These are phyloP conservation scores for Geosmithia putterillii DNA, from an alignment of 2,329 filamentous ascomycete genomes.

Conservation along the genomic window DNA sequence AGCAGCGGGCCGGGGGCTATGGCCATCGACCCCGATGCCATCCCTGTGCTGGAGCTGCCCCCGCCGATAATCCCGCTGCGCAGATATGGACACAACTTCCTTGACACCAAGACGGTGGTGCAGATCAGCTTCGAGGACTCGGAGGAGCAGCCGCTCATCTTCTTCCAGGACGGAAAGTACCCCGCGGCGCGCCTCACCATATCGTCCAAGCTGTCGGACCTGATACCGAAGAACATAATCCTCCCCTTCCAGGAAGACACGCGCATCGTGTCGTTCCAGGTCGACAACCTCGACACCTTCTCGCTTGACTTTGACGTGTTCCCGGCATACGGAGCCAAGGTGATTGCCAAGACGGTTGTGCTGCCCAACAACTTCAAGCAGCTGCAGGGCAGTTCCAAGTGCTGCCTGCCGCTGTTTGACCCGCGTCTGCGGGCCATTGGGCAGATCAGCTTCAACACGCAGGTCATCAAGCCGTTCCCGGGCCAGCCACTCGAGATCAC, in stretches of 20 bases:
- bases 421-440: constrained; percentile 84
- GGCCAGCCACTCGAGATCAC: constrained; percentile 91
- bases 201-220: constrained; percentile 88
- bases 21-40: constrained; percentile 71
- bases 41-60: constrained; percentile 81
- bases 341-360: constrained; percentile 91
- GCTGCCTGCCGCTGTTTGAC: constrained; percentile 84
- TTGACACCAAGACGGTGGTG: constrained; percentile 94
- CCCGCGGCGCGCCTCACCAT: constrained; percentile 90
- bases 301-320: constrained; percentile 96
- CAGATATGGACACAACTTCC: constrained; percentile 94
- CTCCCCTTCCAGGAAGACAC: constrained; percentile 95
- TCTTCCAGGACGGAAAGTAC: constrained; percentile 95
- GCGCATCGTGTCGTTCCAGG: constrained; percentile 85
- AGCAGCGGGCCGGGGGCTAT: constrained; percentile 45
- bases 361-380: constrained; percentile 77
- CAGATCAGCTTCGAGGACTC: constrained; percentile 79
- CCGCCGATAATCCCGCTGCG: constrained; percentile 92
- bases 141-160: constrained; percentile 68
- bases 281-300: constrained; percentile 87
- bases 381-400: constrained; percentile 60
- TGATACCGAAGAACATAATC: constrained; percentile 93
- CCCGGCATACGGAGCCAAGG: constrained; percentile 91
- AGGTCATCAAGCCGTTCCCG: constrained; percentile 92
- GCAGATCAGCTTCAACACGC: constrained; percentile 85